These are phyloP conservation scores for Sporisorium reilianum DNA, from an alignment of 1,284 basidiomycete species.

Conservation along the genomic window DNA sequence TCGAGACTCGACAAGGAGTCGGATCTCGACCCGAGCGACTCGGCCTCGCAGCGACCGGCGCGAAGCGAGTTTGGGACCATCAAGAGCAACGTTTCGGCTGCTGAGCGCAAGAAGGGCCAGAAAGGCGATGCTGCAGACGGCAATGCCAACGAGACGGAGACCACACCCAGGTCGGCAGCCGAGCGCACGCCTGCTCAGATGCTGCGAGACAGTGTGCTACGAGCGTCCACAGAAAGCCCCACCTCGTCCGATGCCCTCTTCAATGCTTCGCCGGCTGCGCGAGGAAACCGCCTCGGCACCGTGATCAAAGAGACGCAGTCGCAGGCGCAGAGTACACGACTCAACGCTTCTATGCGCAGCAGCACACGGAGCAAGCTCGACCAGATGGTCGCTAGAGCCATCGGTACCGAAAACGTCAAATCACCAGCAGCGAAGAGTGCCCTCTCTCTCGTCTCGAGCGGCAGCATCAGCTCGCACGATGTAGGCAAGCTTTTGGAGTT, in stretches of 20 bases:
- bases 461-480: slow-evolving; percentile 54
- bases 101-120: slow-evolving; percentile 31
- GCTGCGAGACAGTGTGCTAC: slow-evolving; percentile 43
- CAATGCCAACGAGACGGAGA: not conserved
- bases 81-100: slow-evolving; percentile 29
- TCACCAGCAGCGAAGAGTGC: slow-evolving; percentile 22
- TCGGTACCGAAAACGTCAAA: slow-evolving; percentile 21
- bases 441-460: slow-evolving; percentile 42
- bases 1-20: slow-evolving; percentile 38
- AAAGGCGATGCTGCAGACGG: slow-evolving; percentile 15
- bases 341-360: slow-evolving; percentile 44
- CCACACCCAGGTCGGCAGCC: not conserved
- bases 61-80: slow-evolving; percentile 53
- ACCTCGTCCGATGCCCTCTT: slow-evolving; percentile 20
- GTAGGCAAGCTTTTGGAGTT: slow-evolving; percentile 52
- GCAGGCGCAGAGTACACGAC: slow-evolving; percentile 48
- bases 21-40: slow-evolving; percentile 56
- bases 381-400: slow-evolving; percentile 17
- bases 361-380: slow-evolving; percentile 32
- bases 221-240: slow-evolving; percentile 7
- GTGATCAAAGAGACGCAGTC: slow-evolving; percentile 60
- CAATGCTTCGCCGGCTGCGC: slow-evolving; percentile 17
- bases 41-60: slow-evolving; percentile 57
- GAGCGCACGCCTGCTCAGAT: slow-evolving; percentile 47
- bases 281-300: slow-evolving; percentile 44